Evolutionary conservation across 495 filamentous ascomycete species (phyloP), one percentile per base, ranked within the genome.

Genomic region (Penicillium samsonianum): DNA sequence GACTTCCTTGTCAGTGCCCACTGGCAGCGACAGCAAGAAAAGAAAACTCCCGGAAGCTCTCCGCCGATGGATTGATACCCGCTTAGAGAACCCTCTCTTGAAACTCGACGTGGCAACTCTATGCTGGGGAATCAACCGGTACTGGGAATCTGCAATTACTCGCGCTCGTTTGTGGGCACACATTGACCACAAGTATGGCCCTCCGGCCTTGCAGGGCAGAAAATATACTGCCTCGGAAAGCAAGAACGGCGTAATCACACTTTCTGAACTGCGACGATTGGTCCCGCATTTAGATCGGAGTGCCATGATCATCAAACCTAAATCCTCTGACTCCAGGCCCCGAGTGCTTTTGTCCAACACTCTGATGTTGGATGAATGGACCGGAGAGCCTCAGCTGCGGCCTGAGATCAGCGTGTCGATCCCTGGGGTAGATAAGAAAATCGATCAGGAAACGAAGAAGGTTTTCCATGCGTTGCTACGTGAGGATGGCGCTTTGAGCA

Each of bases 121-220:
- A 4, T 77, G 77, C 53, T 73, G 73, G 70, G 74, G 73, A 22
- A 72, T 78, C 31, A 77, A 74, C 26, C 64, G 72, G 10, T 77
- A 74, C 58, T 78, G 77, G 74, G 77, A 77, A 65, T 69, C 67
- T 16, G 58, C 65, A 26, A 50, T 78, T 20, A 63, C 67, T 17
- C 71, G 76, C 3, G 77, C 77, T 30, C 65, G 66, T 28, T 50
- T 78, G 44, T 78, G 75, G 77, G 60, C 71, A 14, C 63, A 64
- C 23, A 63, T 78, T 25, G 69, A 73, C 19, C 49, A 64, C 10
- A 69, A 68, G 41, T 57, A 73, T 38, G 42, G 42, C 4, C 26
- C 12, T 14, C 25, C 22, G 10, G 43, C 48, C 17, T 50, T 50
- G 3, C 59, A 57, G 7, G 41, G 59, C 12, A 42, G 12, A 35